These are phyloP conservation scores for Corylus americana DNA, from an alignment of 306 rosid genomes.

Conservation along the genomic window DNA sequence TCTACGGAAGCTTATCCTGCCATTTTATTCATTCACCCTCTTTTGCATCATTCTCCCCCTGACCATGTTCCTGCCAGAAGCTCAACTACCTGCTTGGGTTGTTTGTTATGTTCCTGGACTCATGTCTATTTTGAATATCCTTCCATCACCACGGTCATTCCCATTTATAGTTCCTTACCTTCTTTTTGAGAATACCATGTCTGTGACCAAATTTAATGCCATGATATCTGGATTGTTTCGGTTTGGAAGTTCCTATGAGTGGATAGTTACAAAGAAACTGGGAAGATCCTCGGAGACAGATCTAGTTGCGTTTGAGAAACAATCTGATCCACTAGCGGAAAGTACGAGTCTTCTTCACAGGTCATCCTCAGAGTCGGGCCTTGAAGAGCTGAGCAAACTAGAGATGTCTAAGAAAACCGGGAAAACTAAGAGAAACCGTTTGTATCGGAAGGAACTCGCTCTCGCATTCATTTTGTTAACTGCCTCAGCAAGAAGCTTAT, in stretches of 20 bases:
- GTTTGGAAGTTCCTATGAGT: constrained; percentile 90
- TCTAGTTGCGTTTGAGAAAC: constrained; percentile 72
- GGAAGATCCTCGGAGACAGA: constrained; percentile 97
- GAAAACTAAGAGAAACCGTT: constrained; percentile 69
- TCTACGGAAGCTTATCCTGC: constrained; percentile 89
- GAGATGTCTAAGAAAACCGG: constrained; percentile 64
- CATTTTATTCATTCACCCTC: constrained; percentile 95
- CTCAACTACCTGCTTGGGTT: constrained; percentile 94
- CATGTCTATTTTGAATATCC: constrained; percentile 82
- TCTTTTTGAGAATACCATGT: constrained; percentile 96
- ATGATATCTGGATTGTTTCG: constrained; percentile 94
- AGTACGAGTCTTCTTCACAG: constrained; percentile 62
- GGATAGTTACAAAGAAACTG: constrained; percentile 92
- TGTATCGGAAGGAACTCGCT: constrained; percentile 90
- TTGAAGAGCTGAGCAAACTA: constrained; percentile 71
- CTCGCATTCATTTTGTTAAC: constrained; percentile 84
- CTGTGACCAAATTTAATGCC: constrained; percentile 96
- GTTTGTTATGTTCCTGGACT: constrained; percentile 96
- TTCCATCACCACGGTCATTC: constrained; percentile 85
- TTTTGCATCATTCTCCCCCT: constrained; percentile 97
- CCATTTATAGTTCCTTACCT: constrained; percentile 94
- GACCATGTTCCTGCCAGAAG: constrained; percentile 99
- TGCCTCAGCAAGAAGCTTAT: constrained; percentile 85
- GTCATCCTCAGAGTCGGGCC: constrained; percentile 89
- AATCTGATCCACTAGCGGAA: constrained; percentile 60